phyloP scores from a whole-genome alignment of 129 eudicot genomes.

The Chrysanthemum seticuspe region DNA sequence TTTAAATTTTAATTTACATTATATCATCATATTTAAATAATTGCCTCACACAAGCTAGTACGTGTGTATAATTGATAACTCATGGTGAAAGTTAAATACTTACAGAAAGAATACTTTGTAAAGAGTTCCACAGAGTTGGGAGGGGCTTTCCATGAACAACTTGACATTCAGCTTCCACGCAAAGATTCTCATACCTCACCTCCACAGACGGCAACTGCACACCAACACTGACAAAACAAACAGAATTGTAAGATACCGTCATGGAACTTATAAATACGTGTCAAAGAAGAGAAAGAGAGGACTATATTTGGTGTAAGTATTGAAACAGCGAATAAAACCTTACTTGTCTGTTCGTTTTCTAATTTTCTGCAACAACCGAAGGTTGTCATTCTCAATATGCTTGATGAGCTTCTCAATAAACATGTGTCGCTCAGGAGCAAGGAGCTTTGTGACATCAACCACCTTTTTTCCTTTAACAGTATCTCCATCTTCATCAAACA shows the following conservation, averaged over 20 bases:
- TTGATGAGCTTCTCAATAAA: constrained; percentile 56
- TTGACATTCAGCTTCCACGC: constrained; percentile 49
- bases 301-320: no score
- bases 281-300: no score
- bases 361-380: constrained; percentile 47
- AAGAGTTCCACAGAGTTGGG: constrained; percentile 56
- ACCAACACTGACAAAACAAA: constrained; percentile 41
- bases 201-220: constrained; percentile 49
- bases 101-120: constrained; percentile 42
- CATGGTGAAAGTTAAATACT: constrained; percentile 17
- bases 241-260: no score
- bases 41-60: no score
- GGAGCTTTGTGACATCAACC: constrained; percentile 49
- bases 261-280: no score
- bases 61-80: no score
- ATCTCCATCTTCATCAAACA: constrained; percentile 37
- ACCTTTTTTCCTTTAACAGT: constrained; percentile 40
- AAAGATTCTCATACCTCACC: constrained; percentile 47
- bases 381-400: constrained; percentile 60
- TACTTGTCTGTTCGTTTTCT: constrained; percentile 55
- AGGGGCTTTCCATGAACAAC: constrained; percentile 64
- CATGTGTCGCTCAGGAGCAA: constrained; percentile 43
- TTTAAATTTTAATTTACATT: no score
- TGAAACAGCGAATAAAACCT: constrained; percentile 1
- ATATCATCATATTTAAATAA: no score